Evolutionary conservation across 2,329 filamentous ascomycete genomes (phyloP).

Genomic region (Penicillium sp.): DNA sequence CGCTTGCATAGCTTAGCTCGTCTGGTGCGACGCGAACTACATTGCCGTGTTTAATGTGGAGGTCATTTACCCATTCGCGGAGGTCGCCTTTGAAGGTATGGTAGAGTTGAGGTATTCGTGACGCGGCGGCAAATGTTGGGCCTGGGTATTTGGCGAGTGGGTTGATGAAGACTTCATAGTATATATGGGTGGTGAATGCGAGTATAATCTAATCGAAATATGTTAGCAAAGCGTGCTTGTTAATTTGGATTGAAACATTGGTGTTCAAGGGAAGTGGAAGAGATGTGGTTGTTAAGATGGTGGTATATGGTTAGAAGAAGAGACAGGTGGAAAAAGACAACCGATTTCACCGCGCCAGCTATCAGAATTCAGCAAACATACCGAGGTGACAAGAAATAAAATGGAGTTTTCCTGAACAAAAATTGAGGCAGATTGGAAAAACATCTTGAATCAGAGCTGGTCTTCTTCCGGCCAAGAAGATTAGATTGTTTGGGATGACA

Average conservation of each 20-base stretch:
- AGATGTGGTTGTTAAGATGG: background rate
- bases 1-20: background rate
- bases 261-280: background rate
- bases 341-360: background rate
- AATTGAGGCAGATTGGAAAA: background rate
- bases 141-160: background rate
- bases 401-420: background rate
- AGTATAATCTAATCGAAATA: background rate
- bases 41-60: background rate
- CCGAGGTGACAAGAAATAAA: background rate
- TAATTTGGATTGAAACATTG: background rate
- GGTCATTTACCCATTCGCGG: background rate
- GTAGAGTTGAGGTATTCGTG: background rate
- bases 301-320: background rate
- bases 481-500: background rate
- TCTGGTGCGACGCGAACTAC: conserved; percentile 4
- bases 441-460: background rate
- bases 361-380: background rate
- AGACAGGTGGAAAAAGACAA: background rate
- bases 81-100: background rate
- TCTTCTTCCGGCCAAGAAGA: background rate
- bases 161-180: background rate
- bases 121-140: background rate
- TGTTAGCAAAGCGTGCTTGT: background rate
- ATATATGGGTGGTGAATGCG: background rate